Base-by-base conservation (phyloP, 2,329 filamentous ascomycete genomes). In the Dryadomyces quercus-mongolicae region DNA sequence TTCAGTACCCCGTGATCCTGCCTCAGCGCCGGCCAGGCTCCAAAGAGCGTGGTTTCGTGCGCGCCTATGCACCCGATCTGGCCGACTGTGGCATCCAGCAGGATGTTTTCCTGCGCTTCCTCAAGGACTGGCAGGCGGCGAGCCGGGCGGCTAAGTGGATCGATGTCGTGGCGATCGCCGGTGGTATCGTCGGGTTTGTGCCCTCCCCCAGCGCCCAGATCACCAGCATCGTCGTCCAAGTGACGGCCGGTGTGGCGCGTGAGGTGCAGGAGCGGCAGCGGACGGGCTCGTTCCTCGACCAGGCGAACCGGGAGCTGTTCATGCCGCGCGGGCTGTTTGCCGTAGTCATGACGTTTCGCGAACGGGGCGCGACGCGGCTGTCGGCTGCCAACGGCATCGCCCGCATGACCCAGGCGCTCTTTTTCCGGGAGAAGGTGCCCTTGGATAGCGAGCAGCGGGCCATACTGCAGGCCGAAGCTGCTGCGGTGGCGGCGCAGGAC, bases 41-140 rank as follows among this genome's bases (percentile, higher is more conserved):
- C 9, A 65, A 64, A n/a, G 59, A 62, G 8, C 64, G 69, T 5
- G 69, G 68, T 1, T 71, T 71, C 40, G 62, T 70, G 50, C 62
- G 63, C 1, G 69, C 69, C 2, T 71, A 71, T 59, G 66, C 70
- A 1, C 69, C 68, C 0, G 62, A 61, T 2, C 60, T 71, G 6
- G 57, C 57, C 2, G 60, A 65, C 5, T 64, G 62, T 40, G 69
- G 67, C 8, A 66, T 72, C 47, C 59, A 63, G 51, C 63, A 71
- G 53, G 58, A 58, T 10, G 66, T 63, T 45, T 71, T 70, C 36
- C 48, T 71, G 3, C 61, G 65, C 12, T 71, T 71, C 52, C 55
- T 71, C 18, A 61, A 69, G 22, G 64, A 62, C 5, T 64, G 66
- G 52, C 60, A 68, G 40, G 20, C 50, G 16, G 60, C 57, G 46